A percentile compares a stretch with the other conserved stretches of the same genome.
These are phyloP conservation scores for Rosa chinensis DNA, from an alignment of 306 rosid species.

Conservation along the genomic window DNA sequence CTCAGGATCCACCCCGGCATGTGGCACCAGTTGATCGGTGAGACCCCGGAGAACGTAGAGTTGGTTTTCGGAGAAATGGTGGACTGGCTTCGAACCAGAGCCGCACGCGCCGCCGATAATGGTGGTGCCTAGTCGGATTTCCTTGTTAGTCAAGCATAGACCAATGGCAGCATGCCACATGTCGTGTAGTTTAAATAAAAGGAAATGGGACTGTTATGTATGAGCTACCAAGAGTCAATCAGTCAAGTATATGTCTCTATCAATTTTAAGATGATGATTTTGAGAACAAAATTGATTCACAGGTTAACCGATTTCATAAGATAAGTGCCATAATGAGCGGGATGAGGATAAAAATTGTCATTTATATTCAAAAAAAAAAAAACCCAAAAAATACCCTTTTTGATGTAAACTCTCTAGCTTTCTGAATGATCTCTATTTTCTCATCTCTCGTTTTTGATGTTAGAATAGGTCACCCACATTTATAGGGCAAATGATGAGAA, in stretches of 20 bases:
- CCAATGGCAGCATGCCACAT: slow-evolving; percentile 34
- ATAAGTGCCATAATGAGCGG: no score
- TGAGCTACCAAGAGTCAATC: not conserved
- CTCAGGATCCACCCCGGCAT: slow-evolving; percentile 64
- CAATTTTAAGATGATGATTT: not conserved
- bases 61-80: slow-evolving; percentile 70
- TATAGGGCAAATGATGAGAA: slow-evolving; percentile 9
- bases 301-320: no score
- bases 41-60: slow-evolving; percentile 56
- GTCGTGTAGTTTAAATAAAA: not conserved
- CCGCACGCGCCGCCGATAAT: slow-evolving; percentile 29
- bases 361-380: no score
- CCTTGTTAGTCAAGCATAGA: slow-evolving; percentile 4
- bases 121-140: slow-evolving; percentile 27
- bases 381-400: no score
- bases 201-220: not conserved
- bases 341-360: no score
- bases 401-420: no score
- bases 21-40: slow-evolving; percentile 95
- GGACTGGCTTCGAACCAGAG: slow-evolving; percentile 60
- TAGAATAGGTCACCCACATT: slow-evolving; percentile 19
- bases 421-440: no score
- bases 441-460: not conserved
- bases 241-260: not conserved
- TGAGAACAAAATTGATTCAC: no score